phyloP scores from a whole-genome alignment of 805 yeast genomes.

The Candida maltosa region DNA sequence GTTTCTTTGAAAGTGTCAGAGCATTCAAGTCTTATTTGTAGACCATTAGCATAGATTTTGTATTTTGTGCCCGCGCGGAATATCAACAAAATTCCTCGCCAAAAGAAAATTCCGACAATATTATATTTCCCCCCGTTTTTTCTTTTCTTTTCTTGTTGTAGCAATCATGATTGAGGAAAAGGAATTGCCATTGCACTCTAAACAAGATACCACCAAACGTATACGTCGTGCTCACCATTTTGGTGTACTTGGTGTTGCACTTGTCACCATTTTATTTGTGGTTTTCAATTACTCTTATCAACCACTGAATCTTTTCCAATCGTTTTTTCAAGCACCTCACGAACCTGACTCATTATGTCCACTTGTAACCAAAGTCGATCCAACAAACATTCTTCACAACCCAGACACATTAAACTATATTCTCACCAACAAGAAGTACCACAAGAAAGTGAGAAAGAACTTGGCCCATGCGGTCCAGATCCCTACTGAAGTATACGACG shows the following conservation, averaged over 20 bases:
- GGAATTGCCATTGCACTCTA: slow-evolving; percentile 5
- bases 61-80: too few relatives aligned
- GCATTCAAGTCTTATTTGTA: slow-evolving; percentile 1
- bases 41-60: background rate
- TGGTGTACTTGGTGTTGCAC: too few relatives aligned
- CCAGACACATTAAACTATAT: slow-evolving; percentile 19
- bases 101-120: too few relatives aligned
- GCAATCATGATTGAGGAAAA: slow-evolving; percentile 4
- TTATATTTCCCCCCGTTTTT: too few relatives aligned
- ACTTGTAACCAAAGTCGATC: slow-evolving; percentile 28
- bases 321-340: slow-evolving; percentile 3
- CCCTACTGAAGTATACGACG: slow-evolving; percentile 33
- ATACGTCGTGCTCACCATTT: too few relatives aligned
- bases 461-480: slow-evolving; percentile 25
- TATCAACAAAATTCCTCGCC: too few relatives aligned
- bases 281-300: too few relatives aligned
- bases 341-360: slow-evolving; percentile 36
- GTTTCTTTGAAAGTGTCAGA: slow-evolving; percentile 13
- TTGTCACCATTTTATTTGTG: too few relatives aligned
- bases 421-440: slow-evolving; percentile 22
- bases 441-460: slow-evolving; percentile 17
- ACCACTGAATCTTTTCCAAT: background rate
- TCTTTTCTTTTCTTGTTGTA: too few relatives aligned
- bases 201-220: too few relatives aligned
- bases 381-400: slow-evolving; percentile 17